Conservation (phyloP, 495 filamentous ascomycete genomes). For the Trichoderma asperelloides region DNA sequence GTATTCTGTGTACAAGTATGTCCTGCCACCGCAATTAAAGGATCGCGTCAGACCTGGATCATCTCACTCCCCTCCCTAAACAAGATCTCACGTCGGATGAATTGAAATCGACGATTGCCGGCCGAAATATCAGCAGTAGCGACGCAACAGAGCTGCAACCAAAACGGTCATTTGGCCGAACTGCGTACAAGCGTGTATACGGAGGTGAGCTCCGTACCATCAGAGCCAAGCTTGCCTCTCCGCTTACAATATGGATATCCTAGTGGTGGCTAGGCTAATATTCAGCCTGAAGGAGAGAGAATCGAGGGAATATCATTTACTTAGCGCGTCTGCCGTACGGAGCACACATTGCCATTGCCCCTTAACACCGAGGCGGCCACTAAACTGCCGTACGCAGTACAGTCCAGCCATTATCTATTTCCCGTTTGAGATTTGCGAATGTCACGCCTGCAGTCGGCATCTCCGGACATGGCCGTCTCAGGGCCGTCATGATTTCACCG, state of each 20-base stretch:
- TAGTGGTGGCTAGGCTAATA: not conserved
- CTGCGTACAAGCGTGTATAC: not conserved
- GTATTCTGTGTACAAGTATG: too few relatives aligned
- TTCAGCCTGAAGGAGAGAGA: not conserved
- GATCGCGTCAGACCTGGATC: conserved; percentile 1
- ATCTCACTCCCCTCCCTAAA: not conserved
- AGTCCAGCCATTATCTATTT: not conserved
- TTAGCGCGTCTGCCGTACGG: not conserved
- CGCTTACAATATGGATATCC: not conserved
- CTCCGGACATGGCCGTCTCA: not conserved
- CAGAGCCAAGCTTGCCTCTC: not conserved
- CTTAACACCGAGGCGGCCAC: not conserved
- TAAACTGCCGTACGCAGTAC: not conserved
- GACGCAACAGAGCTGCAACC: not conserved
- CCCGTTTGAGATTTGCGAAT: not conserved
- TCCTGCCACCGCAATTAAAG: not conserved
- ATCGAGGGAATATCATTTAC: not conserved
- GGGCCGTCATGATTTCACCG: not conserved
- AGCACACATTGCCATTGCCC: not conserved
- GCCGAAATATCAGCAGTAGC: not conserved
- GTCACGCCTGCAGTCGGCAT: conserved; percentile 5
- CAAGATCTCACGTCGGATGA: conserved; percentile 3
- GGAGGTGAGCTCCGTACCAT: not conserved
- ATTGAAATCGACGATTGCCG: conserved; percentile 6
- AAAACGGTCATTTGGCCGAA: conserved; percentile 1